Conservation (phyloP, 2,329 filamentous ascomycete genomes). For the Cladosporium austrohemisphaericum region DNA sequence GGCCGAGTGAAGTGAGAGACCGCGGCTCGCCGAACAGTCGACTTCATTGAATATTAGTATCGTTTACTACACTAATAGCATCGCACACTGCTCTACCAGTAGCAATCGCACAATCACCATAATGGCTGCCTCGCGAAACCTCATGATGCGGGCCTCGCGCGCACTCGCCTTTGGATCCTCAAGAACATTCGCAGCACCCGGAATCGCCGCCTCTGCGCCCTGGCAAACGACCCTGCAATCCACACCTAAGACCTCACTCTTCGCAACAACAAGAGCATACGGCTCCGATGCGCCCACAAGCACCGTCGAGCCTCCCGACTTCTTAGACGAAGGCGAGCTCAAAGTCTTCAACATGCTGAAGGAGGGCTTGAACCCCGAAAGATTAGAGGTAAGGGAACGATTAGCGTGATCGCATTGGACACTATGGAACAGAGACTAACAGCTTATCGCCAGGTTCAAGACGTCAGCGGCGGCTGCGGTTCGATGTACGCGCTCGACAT, state of each 20-base stretch:
- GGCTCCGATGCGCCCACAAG: conserved; percentile 4
- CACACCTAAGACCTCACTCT: background rate
- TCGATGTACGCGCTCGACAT: conserved; percentile 86
- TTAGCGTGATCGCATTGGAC: background rate
- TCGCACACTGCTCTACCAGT: too few species aligned
- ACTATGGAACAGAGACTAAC: too few species aligned
- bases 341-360: conserved; percentile 47
- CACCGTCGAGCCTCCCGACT: conserved; percentile 41
- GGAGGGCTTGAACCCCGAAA: conserved; percentile 39
- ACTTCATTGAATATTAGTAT: background rate
- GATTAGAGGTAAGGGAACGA: conserved; percentile 41
- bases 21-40: conserved; percentile 7
- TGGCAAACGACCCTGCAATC: background rate
- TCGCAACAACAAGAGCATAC: conserved; percentile 1
- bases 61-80: too few species aligned
- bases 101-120: background rate
- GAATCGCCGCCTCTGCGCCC: background rate
- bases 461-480: conserved; percentile 79
- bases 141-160: conserved; percentile 9
- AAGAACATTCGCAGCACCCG: conserved; percentile 1
- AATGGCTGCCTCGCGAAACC: conserved; percentile 7
- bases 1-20: conserved; percentile 4
- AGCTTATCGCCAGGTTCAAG: conserved; percentile 59
- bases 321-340: conserved; percentile 45
- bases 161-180: background rate